A percentile compares a stretch with the other conserved stretches of the same genome.
Conservation (phyloP, 495 filamentous ascomycete species). For the Hypoxylon perforatum region DNA sequence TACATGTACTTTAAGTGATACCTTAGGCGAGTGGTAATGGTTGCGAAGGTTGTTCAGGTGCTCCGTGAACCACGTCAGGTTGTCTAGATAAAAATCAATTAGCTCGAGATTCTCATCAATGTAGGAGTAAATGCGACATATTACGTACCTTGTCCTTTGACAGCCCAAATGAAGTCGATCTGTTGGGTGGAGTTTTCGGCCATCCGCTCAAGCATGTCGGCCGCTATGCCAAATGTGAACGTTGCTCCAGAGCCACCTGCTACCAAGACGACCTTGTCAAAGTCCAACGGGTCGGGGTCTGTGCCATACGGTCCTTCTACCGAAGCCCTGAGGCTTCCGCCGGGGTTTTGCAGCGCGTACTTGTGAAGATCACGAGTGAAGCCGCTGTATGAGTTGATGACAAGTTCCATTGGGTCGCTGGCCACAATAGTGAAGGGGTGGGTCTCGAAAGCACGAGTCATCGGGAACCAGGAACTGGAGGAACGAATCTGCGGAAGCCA, state of each 20-base stretch:
- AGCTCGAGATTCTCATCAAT: constrained; percentile 21
- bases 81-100: constrained; percentile 42
- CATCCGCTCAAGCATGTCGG: constrained; percentile 61
- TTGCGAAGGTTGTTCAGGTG: constrained; percentile 57
- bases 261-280: constrained; percentile 68
- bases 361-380: constrained; percentile 66
- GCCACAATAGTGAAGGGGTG: constrained; percentile 72
- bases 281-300: constrained; percentile 64
- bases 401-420: constrained; percentile 62
- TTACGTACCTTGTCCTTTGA: constrained; percentile 61
- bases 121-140: not conserved
- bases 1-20: constrained; percentile 60
- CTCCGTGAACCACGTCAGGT: constrained; percentile 63
- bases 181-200: constrained; percentile 52
- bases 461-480: constrained; percentile 67
- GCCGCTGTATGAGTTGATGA: constrained; percentile 65
- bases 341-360: constrained; percentile 61
- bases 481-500: constrained; percentile 71
- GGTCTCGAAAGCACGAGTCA: constrained; percentile 65
- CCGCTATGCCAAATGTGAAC: constrained; percentile 65
- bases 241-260: constrained; percentile 69
- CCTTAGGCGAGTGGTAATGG: constrained; percentile 55
- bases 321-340: constrained; percentile 58
- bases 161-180: constrained; percentile 67
- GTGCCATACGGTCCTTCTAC: constrained; percentile 70